Percentiles rank a stretch among this genome's conserved stretches.
Conservation (phyloP, 1,284 basidiomycete genomes). For the Naganishia sp. region DNA sequence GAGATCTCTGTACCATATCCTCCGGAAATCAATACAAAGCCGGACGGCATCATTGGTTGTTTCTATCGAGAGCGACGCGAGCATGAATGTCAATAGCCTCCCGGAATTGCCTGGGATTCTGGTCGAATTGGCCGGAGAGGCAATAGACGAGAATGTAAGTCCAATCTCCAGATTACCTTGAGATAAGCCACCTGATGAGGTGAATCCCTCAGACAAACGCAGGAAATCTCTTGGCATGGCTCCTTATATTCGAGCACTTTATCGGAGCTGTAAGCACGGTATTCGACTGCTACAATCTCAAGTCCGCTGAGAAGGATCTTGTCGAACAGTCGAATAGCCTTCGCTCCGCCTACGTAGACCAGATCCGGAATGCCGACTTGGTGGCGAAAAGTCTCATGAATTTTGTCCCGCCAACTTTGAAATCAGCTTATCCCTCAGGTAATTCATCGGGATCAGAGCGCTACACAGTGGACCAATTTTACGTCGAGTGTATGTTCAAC, state of each 20-base stretch:
- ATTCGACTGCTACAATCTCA: neutral
- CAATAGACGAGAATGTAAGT: slow-evolving; percentile 12
- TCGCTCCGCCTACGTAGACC: slow-evolving; percentile 70
- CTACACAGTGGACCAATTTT: slow-evolving; percentile 84
- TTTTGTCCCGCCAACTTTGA: slow-evolving; percentile 18
- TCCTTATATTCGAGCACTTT: slow-evolving; percentile 85
- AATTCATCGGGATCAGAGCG: slow-evolving; percentile 66
- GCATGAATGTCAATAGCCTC: slow-evolving; percentile 53
- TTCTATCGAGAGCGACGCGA: slow-evolving; percentile 65
- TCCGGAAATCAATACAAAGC: slow-evolving; percentile 65
- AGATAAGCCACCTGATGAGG: neutral
- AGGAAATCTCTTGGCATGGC: slow-evolving; percentile 77
- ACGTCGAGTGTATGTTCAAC: slow-evolving; percentile 67
- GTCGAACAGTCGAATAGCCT: slow-evolving; percentile 62
- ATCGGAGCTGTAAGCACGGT: slow-evolving; percentile 68
- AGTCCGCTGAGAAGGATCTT: neutral
- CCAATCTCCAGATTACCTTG: neutral
- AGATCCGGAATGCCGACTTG: slow-evolving; percentile 71
- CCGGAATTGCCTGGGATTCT: slow-evolving; percentile 65
- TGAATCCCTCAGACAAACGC: slow-evolving; percentile 29
- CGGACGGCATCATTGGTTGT: slow-evolving; percentile 77
- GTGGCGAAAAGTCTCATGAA: slow-evolving; percentile 72
- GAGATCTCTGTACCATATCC: slow-evolving; percentile 68
- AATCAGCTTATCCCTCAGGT: slow-evolving; percentile 57
- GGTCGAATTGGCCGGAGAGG: slow-evolving; percentile 56